Evolutionary conservation across 2,329 filamentous ascomycete genomes (phyloP).

Genomic region (Chrysoporthe cubensis): DNA sequence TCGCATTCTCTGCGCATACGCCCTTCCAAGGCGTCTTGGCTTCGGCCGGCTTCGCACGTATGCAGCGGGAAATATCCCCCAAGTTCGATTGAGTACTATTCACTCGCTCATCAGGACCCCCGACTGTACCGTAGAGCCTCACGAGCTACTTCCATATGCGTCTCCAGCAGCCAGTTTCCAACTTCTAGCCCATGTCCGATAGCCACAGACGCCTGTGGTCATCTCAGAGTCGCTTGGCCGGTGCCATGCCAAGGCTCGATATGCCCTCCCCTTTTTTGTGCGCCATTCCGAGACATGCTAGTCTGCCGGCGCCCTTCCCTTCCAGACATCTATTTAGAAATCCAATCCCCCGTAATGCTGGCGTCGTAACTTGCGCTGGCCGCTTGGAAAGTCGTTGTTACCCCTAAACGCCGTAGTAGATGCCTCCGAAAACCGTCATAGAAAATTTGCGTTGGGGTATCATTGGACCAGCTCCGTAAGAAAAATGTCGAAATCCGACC

Average conservation of each 20-base stretch:
- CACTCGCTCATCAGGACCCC: neutral
- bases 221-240: neutral
- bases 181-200: neutral
- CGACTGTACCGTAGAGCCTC: neutral
- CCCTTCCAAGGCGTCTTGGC: neutral
- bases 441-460: conserved; percentile 24
- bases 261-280: neutral
- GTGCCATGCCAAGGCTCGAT: neutral
- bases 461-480: conserved; percentile 15
- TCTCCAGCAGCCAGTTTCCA: neutral
- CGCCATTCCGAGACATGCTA: neutral
- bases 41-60: neutral
- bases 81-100: neutral
- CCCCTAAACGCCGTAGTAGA: conserved; percentile 21
- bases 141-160: neutral
- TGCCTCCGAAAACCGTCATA: conserved; percentile 21
- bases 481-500: conserved; percentile 3
- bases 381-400: neutral
- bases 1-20: no score
- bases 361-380: neutral
- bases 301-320: neutral
- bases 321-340: neutral
- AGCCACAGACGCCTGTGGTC: neutral
- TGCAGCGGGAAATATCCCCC: no score
- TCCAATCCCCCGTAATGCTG: no score